Conservation (phyloP, 148 eudicot species). For the Arctostaphylos glauca region DNA sequence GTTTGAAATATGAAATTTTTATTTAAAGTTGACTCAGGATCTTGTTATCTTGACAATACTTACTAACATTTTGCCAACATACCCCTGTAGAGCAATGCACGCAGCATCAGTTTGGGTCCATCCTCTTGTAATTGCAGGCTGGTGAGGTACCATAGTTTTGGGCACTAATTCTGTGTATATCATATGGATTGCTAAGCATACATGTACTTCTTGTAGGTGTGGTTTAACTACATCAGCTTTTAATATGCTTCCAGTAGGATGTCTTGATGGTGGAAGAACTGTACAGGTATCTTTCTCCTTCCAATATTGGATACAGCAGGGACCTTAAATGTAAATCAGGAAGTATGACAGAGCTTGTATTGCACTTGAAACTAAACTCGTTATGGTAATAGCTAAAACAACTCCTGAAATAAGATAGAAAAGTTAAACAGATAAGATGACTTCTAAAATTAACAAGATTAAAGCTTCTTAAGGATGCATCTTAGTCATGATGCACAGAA, state of each 20-base stretch:
- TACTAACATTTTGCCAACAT: constrained; percentile 15
- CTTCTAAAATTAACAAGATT: not conserved
- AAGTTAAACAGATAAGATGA: not conserved
- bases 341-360: not conserved
- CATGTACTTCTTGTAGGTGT: constrained; percentile 60
- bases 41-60: constrained; percentile 15
- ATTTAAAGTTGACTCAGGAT: not conserved
- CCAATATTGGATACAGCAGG: not conserved
- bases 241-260: constrained; percentile 96
- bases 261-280: constrained; percentile 99
- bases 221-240: constrained; percentile 97
- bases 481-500: not conserved
- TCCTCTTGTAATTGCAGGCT: constrained; percentile 98
- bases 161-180: not conserved
- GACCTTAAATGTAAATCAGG: not conserved
- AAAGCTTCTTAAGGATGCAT: not conserved
- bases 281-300: constrained; percentile 59
- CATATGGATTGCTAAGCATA: constrained; percentile 5
- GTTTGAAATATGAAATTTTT: not conserved
- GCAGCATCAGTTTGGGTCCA: constrained; percentile 79
- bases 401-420: not conserved
- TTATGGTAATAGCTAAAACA: constrained; percentile 1
- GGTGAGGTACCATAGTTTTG: constrained; percentile 48
- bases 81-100: constrained; percentile 69
- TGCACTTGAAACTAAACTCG: not conserved